phyloP scores from a whole-genome alignment of 2,329 filamentous ascomycete species.

The Trichophaea hybrida region DNA sequence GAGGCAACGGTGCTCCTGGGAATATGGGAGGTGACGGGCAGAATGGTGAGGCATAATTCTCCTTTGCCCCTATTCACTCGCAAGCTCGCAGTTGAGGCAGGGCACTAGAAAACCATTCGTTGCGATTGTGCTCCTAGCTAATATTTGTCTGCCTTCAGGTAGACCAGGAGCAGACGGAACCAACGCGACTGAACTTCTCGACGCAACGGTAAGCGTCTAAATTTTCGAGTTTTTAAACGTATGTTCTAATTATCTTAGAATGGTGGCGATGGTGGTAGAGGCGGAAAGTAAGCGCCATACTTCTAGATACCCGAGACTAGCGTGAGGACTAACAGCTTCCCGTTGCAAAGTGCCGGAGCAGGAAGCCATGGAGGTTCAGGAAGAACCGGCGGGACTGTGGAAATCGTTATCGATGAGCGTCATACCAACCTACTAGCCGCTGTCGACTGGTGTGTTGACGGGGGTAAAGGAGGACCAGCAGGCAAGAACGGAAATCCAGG shows the following conservation, averaged over 20 bases:
- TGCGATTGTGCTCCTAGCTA: too few relatives aligned
- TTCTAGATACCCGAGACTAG: not conserved
- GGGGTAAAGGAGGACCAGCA: constrained; percentile 7
- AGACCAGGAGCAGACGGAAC: not conserved
- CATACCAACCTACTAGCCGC: constrained; percentile 15
- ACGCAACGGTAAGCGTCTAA: not conserved
- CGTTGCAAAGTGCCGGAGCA: constrained; percentile 8
- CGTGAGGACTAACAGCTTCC: not conserved
- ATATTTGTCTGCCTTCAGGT: too few relatives aligned
- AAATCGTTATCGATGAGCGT: constrained; percentile 9
- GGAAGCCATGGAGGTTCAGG: constrained; percentile 12
- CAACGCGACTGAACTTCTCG: not conserved
- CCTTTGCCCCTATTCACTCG: too few relatives aligned
- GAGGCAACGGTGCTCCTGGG: not conserved
- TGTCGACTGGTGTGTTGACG: constrained; percentile 14
- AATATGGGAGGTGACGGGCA: not conserved
- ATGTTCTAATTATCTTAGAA: not conserved
- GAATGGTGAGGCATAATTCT: not conserved
- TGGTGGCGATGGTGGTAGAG: not conserved
- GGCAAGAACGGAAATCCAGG: constrained; percentile 13
- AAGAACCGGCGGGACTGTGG: constrained; percentile 9
- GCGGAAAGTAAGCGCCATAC: not conserved
- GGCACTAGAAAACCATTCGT: too few relatives aligned
- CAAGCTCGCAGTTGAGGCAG: too few relatives aligned
- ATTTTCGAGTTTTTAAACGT: not conserved